Percentiles rank a stretch among this genome's conserved stretches.
Conservation (phyloP, 179 eudicot genomes). For the Sideroxylon spinosum region DNA sequence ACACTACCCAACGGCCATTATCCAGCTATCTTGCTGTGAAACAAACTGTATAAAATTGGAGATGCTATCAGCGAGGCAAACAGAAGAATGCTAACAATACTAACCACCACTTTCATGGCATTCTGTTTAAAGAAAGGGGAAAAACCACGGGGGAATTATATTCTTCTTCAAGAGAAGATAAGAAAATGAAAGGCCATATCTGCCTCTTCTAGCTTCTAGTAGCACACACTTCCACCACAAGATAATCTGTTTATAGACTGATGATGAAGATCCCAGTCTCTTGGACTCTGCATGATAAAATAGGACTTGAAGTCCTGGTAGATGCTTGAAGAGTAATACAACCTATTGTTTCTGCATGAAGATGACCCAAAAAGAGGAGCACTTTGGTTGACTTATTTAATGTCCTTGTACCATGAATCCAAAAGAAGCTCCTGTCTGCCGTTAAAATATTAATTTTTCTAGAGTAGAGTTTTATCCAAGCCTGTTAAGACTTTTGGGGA, state of each 20-base stretch:
- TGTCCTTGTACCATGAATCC: no score
- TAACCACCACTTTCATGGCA: conserved; percentile 1
- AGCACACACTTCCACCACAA: background rate
- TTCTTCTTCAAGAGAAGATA: background rate
- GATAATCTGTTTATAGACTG: background rate
- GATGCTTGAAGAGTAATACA: background rate
- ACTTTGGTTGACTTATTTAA: background rate
- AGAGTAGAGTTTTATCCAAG: no score
- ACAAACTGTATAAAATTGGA: background rate
- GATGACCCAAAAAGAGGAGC: background rate
- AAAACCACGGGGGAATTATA: background rate
- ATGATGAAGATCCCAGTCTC: background rate
- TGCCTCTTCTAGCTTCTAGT: background rate
- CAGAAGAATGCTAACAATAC: background rate
- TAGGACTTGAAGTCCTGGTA: conserved; percentile 4
- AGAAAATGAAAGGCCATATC: background rate
- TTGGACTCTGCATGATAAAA: background rate
- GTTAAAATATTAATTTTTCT: no score
- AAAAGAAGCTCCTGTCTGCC: background rate
- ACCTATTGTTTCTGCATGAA: background rate
- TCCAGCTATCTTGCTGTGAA: background rate
- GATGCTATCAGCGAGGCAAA: background rate
- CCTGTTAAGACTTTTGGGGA: no score
- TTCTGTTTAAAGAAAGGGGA: background rate
- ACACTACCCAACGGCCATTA: background rate